A percentile compares a stretch with the other conserved stretches of the same genome.
phyloP scores from a whole-genome alignment of 2,329 filamentous ascomycete genomes.

The Alternaria atra region DNA sequence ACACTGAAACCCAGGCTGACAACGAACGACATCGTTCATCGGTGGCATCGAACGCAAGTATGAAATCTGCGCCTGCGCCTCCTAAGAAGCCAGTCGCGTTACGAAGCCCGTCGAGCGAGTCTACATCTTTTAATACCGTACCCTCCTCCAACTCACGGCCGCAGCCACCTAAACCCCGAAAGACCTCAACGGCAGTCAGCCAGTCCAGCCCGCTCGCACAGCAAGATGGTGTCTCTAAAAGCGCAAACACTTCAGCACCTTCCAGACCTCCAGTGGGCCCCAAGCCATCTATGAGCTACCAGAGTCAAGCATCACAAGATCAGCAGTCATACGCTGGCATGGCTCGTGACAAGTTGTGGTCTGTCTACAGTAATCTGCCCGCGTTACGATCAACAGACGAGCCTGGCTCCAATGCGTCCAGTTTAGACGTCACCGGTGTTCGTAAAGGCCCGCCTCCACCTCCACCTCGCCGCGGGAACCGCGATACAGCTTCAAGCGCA shows the following conservation, averaged over 20 bases:
- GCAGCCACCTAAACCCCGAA: conserved; percentile 47
- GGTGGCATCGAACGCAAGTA: conserved; percentile 26
- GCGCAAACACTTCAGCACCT: conserved; percentile 45
- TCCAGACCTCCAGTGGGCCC: conserved; percentile 40
- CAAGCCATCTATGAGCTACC: conserved; percentile 35
- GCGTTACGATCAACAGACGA: conserved; percentile 40
- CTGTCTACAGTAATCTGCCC: conserved; percentile 53
- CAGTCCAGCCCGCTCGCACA: conserved; percentile 42
- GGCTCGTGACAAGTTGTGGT: conserved; percentile 51
- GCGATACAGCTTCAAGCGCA: conserved; percentile 50
- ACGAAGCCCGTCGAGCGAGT: conserved; percentile 50
- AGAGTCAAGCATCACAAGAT: conserved; percentile 24
- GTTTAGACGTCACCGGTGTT: conserved; percentile 18
- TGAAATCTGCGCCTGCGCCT: conserved; percentile 44
- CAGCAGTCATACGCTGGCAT: conserved; percentile 48
- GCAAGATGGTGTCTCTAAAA: conserved; percentile 23
- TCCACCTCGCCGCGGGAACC: conserved; percentile 48
- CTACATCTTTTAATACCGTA: conserved; percentile 18
- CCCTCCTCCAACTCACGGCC: conserved; percentile 40
- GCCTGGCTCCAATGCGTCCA: conserved; percentile 16
- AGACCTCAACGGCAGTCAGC: conserved; percentile 35
- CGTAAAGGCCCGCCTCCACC: conserved; percentile 45
- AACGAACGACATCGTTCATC: conserved; percentile 24
- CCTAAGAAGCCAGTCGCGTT: conserved; percentile 49
- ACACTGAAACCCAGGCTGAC: conserved; percentile 38